A percentile compares a stretch with the other conserved stretches of the same genome.
These are phyloP conservation scores for Penicillium bovifimosum DNA, from an alignment of 495 filamentous ascomycete genomes.

Conservation along the genomic window DNA sequence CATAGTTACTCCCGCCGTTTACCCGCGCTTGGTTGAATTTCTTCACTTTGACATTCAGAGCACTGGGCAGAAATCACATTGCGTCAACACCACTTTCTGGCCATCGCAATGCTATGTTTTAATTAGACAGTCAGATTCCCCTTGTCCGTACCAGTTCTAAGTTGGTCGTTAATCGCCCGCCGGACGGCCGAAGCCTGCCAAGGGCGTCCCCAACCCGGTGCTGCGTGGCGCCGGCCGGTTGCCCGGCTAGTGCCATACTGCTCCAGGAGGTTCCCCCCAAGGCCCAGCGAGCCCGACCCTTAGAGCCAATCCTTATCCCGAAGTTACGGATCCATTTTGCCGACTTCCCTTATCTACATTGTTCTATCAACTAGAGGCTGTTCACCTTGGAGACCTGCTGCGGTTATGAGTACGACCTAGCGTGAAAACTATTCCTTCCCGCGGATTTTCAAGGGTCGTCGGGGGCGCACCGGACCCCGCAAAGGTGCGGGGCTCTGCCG, in stretches of 20 bases:
- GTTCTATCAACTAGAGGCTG: conserved; percentile 70
- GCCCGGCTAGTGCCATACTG: conserved; percentile 50
- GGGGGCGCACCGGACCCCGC: conserved; percentile 56
- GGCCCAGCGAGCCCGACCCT: conserved; percentile 43
- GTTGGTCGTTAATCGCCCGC: conserved; percentile 59
- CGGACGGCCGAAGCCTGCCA: conserved; percentile 58
- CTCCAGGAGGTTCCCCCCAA: conserved; percentile 7
- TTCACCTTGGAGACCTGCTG: conserved; percentile 69
- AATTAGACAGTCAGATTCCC: conserved; percentile 75
- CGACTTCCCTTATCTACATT: conserved; percentile 64
- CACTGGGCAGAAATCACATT: conserved; percentile 78
- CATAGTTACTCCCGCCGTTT: conserved; percentile 59
- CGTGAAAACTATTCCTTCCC: conserved; percentile 63
- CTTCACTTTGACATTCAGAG: conserved; percentile 64
- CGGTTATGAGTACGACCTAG: conserved; percentile 64
- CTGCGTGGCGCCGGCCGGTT: conserved; percentile 48
- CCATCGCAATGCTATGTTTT: conserved; percentile 61
- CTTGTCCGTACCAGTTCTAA: conserved; percentile 68
- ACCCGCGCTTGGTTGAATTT: conserved; percentile 53
- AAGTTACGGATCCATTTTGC: conserved; percentile 71
- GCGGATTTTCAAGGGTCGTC: conserved; percentile 67
- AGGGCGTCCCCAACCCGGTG: conserved; percentile 50
- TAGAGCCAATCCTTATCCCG: conserved; percentile 68
- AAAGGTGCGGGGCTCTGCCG: conserved; percentile 55
- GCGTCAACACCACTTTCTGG: conserved; percentile 72